Percentiles rank a stretch among this genome's conserved stretches.
These are phyloP conservation scores for Fusarium goolgardi DNA, from an alignment of 2,329 filamentous ascomycete genomes.

Conservation along the genomic window DNA sequence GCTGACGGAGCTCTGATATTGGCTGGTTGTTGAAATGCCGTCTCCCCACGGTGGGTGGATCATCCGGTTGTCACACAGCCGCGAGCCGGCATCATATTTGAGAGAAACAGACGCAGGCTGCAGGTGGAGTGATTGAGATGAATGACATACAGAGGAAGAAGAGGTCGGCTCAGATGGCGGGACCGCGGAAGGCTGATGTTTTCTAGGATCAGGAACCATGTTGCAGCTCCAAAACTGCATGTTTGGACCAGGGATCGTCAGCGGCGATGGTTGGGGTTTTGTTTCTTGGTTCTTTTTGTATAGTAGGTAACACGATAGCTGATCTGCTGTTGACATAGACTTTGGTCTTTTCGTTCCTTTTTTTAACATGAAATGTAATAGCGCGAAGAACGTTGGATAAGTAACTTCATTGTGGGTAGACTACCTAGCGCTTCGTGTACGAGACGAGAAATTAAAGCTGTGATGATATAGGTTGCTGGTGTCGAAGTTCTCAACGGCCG, in stretches of 20 bases:
- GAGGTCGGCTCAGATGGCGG: conserved; percentile 29
- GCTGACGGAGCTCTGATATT: conserved; percentile 65
- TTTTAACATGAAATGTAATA: neutral
- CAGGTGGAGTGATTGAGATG: conserved; percentile 37
- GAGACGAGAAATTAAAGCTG: conserved; percentile 29
- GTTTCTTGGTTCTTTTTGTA: conserved; percentile 23
- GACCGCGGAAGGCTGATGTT: conserved; percentile 21
- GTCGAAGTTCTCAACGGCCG: conserved; percentile 26
- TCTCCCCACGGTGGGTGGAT: conserved; percentile 44
- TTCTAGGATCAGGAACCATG: conserved; percentile 15
- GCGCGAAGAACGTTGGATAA: neutral
- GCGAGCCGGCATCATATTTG: conserved; percentile 38
- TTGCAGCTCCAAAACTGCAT: conserved; percentile 16
- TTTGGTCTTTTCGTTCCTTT: neutral
- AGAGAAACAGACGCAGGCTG: conserved; percentile 35
- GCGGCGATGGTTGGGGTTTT: conserved; percentile 25
- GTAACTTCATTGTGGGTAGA: neutral
- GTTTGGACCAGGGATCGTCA: conserved; percentile 14
- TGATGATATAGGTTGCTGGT: conserved; percentile 35
- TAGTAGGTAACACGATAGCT: neutral
- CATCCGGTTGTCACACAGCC: conserved; percentile 46
- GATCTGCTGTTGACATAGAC: neutral
- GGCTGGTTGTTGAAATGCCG: conserved; percentile 54
- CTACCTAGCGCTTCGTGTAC: conserved; percentile 21
- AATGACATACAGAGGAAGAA: conserved; percentile 45